Base-by-base conservation (phyloP, 169 alveolate species). In the Plasmodium gaboni region DNA sequence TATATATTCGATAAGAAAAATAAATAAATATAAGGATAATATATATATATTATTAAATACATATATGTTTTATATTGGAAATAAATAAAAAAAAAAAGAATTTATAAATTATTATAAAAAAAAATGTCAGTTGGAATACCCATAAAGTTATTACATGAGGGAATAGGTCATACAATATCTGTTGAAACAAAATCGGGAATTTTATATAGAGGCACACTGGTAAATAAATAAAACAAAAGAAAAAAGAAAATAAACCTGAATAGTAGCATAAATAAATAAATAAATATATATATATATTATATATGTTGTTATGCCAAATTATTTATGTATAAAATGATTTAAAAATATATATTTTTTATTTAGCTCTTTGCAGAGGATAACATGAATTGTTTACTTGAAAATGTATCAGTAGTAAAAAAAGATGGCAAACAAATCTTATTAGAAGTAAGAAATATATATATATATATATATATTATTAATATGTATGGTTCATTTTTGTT, bases 121-220 rank as follows among this genome's bases (percentile, higher is more conserved):
- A 88, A 91, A 78, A 97, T 97, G 98, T 80, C 97, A 60, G 96
- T 98, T 28, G 99, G 99, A 50, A 97, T 97, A 44, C 99, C 99
- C 15, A 96, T 99, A 15, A 99, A 99, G 91, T 97, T 99, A 26
- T 95, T 98, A 73, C 98, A 98, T 92, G 99, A 99, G 70, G 99
- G 99, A 65, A 98, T 97, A 74, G 99, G 99, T 91, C 99, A 99
- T 92, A 98, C 98, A 19, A 98, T 99, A 42, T 98, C 99, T 13
- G 97, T 97, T 26, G 99, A 99, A 95, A 92, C 98, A 73, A 98
- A 98, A 91, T 95, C 99, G 9, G 99, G 99, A 17, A 98, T 96
- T 89, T 89, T 96, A 73, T 98, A 97, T 91, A 92, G 99, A 83
- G 99, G 99, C n/a, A 97, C 98, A 78, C 91, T 98, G 85, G 99